phyloP scores from a whole-genome alignment of 2,329 filamentous ascomycete species.

The Trichoderma aggressivum region DNA sequence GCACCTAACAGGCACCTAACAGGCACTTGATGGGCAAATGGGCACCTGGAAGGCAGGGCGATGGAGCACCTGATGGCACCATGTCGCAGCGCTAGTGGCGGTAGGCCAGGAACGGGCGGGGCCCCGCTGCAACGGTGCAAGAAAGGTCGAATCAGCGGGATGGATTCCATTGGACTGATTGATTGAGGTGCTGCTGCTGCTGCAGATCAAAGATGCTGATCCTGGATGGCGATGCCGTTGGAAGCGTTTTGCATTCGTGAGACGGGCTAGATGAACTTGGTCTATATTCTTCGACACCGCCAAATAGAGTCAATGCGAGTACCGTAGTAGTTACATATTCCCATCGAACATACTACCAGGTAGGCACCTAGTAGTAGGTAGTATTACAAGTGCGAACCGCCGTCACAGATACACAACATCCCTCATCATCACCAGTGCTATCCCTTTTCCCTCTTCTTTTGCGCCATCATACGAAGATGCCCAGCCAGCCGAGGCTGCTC shows the following conservation, averaged over 20 bases:
- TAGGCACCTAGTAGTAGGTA: too few species aligned
- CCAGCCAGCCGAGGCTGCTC: not conserved
- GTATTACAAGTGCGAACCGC: too few species aligned
- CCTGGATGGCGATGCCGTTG: not conserved
- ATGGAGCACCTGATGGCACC: not conserved
- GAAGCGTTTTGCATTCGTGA: not conserved
- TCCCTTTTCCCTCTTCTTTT: not conserved
- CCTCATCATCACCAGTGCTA: not conserved
- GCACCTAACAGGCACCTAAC: not conserved
- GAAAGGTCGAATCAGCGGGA: not conserved
- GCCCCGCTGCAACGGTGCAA: conserved; percentile 7
- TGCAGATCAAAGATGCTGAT: not conserved
- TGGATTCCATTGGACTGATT: not conserved
- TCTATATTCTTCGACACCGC: not conserved
- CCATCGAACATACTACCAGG: too few species aligned
- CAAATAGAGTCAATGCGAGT: not conserved
- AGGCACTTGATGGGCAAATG: not conserved
- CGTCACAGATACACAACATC: not conserved
- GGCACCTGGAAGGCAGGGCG: not conserved
- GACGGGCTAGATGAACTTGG: not conserved
- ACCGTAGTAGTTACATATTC: too few species aligned
- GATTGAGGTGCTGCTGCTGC: too few species aligned
- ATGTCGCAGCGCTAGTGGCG: conserved; percentile 18
- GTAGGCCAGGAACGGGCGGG: conserved; percentile 17
- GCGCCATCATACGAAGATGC: not conserved